Percentiles rank a stretch among this genome's conserved stretches.
phyloP scores from a whole-genome alignment of 2,329 filamentous ascomycete genomes.

The Nothopassalora personata region DNA sequence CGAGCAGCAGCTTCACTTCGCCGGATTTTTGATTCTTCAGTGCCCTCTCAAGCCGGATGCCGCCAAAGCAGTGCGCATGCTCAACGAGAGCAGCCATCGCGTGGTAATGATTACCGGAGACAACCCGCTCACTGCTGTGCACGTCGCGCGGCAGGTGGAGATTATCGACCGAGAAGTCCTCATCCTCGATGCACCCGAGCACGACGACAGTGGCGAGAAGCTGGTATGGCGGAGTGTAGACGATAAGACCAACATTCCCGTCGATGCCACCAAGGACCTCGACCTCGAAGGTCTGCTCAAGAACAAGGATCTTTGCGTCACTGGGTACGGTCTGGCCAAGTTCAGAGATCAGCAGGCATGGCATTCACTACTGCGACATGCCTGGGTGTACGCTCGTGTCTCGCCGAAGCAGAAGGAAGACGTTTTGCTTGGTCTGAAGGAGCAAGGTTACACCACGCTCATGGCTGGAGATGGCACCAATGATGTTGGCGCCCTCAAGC shows the following conservation, averaged over 20 bases:
- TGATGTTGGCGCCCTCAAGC: conserved; percentile 94
- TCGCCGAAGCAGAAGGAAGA: conserved; percentile 99
- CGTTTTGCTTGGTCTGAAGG: conserved; percentile 91
- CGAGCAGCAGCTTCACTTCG: conserved; percentile 78
- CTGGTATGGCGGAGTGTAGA: conserved; percentile 94
- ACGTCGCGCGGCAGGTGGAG: conserved; percentile 91
- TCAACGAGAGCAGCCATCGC: conserved; percentile 97
- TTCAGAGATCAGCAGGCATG: conserved; percentile 78
- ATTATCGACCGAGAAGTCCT: conserved; percentile 94
- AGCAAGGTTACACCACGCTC: conserved; percentile 93
- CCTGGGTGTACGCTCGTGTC: conserved; percentile 97
- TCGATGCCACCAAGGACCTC: conserved; percentile 75
- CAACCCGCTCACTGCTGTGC: conserved; percentile 91
- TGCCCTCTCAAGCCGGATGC: conserved; percentile 96
- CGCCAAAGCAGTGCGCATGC: conserved; percentile 87
- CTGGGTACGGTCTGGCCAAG: conserved; percentile 85
- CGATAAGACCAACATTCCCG: conserved; percentile 77
- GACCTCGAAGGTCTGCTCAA: conserved; percentile 69
- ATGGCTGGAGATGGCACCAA: conserved; percentile 99
- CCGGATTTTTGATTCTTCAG: conserved; percentile 91
- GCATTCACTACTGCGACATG: conserved; percentile 72
- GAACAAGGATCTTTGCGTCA: conserved; percentile 89
- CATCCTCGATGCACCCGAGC: conserved; percentile 90
- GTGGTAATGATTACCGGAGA: conserved; percentile 99
- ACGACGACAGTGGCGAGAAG: conserved; percentile 72